Percentiles rank a stretch among this genome's conserved stretches.
These are phyloP conservation scores for Phytophthora ramorum DNA, from an alignment of 352 stramenopile species.

Conservation along the genomic window DNA sequence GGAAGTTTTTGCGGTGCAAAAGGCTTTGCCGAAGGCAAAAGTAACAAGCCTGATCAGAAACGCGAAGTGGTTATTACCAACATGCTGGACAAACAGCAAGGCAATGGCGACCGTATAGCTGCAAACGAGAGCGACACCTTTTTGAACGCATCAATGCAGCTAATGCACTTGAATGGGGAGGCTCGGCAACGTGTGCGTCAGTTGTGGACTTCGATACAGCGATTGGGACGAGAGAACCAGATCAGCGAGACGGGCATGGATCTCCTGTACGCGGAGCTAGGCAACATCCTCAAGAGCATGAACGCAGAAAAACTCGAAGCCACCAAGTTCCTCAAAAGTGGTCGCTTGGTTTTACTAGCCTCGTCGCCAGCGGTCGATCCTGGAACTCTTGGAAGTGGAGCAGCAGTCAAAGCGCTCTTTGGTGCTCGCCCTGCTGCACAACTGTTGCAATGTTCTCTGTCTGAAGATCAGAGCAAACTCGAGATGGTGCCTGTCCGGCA, in stretches of 20 bases:
- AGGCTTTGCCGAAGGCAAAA: neutral
- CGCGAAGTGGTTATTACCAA: neutral
- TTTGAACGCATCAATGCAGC: slow-evolving; percentile 67
- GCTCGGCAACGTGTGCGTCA: slow-evolving; percentile 61
- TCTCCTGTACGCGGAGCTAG: slow-evolving; percentile 61
- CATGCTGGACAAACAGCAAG: neutral
- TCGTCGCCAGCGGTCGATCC: slow-evolving; percentile 28
- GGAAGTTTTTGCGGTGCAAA: neutral
- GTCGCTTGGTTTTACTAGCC: slow-evolving; percentile 59
- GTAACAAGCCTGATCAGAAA: neutral
- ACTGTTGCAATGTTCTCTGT: slow-evolving; percentile 61
- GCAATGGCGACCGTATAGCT: neutral
- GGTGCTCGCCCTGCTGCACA: slow-evolving; percentile 34
- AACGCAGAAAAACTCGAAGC: slow-evolving; percentile 71
- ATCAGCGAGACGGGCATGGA: slow-evolving; percentile 57
- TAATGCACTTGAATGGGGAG: slow-evolving; percentile 71
- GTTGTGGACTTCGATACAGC: slow-evolving; percentile 70
- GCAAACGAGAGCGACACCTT: slow-evolving; percentile 45
- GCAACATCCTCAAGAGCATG: slow-evolving; percentile 66
- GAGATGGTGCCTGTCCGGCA: slow-evolving; percentile 53
- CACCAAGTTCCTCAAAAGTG: slow-evolving; percentile 48
- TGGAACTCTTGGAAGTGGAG: slow-evolving; percentile 10
- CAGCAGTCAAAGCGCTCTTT: slow-evolving; percentile 45
- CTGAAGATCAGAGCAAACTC: slow-evolving; percentile 62
- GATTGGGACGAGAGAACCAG: slow-evolving; percentile 54